Base-by-base conservation (phyloP, 1,139 yeast species). In the Yamadazyma aaseri region DNA sequence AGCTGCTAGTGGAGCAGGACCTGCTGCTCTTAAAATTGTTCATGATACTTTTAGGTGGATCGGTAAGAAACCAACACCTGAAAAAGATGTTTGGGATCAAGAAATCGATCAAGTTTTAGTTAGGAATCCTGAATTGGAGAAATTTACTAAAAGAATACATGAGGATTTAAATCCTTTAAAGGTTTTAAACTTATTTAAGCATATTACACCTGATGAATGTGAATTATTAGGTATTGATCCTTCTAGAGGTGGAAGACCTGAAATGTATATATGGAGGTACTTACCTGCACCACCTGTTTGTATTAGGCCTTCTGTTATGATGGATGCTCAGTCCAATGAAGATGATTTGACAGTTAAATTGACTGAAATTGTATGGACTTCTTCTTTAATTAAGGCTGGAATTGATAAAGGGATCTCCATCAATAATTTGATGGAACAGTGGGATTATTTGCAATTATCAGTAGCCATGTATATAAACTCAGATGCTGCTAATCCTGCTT, bases 271-370 rank as follows among this genome's bases (percentile, higher is more conserved):
- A 29, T 94, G 98, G 99, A 76, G 96, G 51, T 94, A 90, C 56
- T 72, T 94, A 35, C 98, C 98, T 0, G 98, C 97, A 0, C 98
- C 99, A 1, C 99, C 99, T 0, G 97, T 94, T 15, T 94, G 98
- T 71, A 92, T 94, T 37, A 79, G 99, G 49, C 99, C 99, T 2
- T 90, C 97, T 5, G 97, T 94, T 22, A 72, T 79, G 71, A 87
- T 87, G 89, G 94, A 87, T 56, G 95, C 92, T 39, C 87, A 90
- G 29, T 83, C 95, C 23, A 94, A 94, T 60, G 99, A 94, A 65
- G 99, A 94, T 60, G 99, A 94, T 61, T 71, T 94, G 46, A 94
- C 99, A 0, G 97, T 90, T 20, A 94, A 94, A 56, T 68, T 94
- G 38, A 87, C 98, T 0, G 99, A 94, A 61, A 87, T 94, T 43